These are phyloP conservation scores for Blastocystis sp. DNA, from an alignment of 352 stramenopile genomes.

Conservation along the genomic window DNA sequence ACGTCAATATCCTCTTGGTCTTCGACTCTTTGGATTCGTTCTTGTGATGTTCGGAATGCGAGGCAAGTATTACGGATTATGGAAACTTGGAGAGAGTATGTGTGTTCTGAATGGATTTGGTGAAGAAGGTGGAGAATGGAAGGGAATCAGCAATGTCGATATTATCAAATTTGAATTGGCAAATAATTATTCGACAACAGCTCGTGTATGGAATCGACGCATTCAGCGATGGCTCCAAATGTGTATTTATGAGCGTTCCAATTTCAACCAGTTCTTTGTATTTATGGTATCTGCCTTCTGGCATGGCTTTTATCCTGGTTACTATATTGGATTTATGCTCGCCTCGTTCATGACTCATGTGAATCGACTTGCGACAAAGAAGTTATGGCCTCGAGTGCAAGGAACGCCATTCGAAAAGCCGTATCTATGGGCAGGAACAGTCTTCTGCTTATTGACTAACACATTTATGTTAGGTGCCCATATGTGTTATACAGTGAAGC, in stretches of 20 bases:
- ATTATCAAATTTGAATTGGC: constrained; percentile 89
- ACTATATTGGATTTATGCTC: constrained; percentile 89
- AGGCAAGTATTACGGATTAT: constrained; percentile 31
- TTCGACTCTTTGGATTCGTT: constrained; percentile 69
- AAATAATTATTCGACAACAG: constrained; percentile 82
- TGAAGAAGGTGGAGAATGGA: constrained; percentile 86
- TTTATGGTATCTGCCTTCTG: constrained; percentile 91
- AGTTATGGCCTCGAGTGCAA: constrained; percentile 41
- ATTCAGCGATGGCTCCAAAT: constrained; percentile 88
- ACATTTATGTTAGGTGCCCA: constrained; percentile 21
- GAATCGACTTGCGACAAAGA: not conserved
- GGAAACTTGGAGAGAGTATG: constrained; percentile 63
- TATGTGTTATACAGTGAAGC: not conserved
- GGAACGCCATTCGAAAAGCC: not conserved
- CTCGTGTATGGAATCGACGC: constrained; percentile 92
- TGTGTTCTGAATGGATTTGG: constrained; percentile 72
- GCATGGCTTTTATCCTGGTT: constrained; percentile 97
- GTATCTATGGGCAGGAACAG: not conserved
- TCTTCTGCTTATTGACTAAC: not conserved
- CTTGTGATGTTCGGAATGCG: not conserved
- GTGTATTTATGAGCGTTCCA: constrained; percentile 92
- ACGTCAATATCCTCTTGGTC: constrained; percentile 86
- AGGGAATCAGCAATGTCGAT: constrained; percentile 90
- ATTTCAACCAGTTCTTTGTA: constrained; percentile 85
- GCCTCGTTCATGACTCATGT: not conserved